Conservation (phyloP, 495 filamentous ascomycete species). For the Aspergillus mulundensis region DNA sequence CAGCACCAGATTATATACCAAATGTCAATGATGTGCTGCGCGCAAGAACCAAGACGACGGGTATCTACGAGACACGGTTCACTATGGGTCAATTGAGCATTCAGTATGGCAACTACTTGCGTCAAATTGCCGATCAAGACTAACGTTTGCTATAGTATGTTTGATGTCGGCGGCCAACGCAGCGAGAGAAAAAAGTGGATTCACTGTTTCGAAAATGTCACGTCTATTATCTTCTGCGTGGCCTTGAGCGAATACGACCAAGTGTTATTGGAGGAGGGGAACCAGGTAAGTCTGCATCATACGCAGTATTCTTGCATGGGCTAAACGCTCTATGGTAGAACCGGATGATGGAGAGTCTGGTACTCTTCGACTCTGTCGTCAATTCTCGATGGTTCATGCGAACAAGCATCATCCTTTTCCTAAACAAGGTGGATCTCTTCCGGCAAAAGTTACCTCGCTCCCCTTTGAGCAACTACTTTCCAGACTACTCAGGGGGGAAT, state of each 20-base stretch:
- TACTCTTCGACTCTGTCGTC: conserved; percentile 98
- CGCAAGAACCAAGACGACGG: conserved; percentile 97
- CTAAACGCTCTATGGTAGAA: conserved; percentile 57
- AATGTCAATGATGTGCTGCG: conserved; percentile 90
- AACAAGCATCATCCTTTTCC: conserved; percentile 95
- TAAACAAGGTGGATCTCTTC: conserved; percentile 99
- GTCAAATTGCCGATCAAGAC: not conserved
- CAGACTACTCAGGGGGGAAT: conserved; percentile 94
- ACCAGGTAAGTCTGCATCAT: conserved; percentile 64
- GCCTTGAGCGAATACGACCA: conserved; percentile 98
- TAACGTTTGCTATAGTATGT: conserved; percentile 67
- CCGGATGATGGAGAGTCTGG: conserved; percentile 96
- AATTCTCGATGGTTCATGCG: conserved; percentile 99
- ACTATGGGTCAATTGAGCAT: conserved; percentile 98
- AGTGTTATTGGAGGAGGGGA: conserved; percentile 91
- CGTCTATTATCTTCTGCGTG: conserved; percentile 99
- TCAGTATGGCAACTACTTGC: conserved; percentile 61
- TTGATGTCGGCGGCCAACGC: conserved; percentile 94
- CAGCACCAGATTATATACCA: conserved; percentile 79
- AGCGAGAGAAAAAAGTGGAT: conserved; percentile 99
- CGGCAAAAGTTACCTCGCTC: conserved; percentile 86
- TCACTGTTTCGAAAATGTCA: conserved; percentile 99
- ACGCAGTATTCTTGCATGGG: conserved; percentile 6
- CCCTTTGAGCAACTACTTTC: conserved; percentile 89
- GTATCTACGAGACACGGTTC: conserved; percentile 98